A percentile compares a stretch with the other conserved stretches of the same genome.
These are phyloP conservation scores for Leccinum pseudoinsigne DNA, from an alignment of 1,284 basidiomycete species.

Conservation along the genomic window DNA sequence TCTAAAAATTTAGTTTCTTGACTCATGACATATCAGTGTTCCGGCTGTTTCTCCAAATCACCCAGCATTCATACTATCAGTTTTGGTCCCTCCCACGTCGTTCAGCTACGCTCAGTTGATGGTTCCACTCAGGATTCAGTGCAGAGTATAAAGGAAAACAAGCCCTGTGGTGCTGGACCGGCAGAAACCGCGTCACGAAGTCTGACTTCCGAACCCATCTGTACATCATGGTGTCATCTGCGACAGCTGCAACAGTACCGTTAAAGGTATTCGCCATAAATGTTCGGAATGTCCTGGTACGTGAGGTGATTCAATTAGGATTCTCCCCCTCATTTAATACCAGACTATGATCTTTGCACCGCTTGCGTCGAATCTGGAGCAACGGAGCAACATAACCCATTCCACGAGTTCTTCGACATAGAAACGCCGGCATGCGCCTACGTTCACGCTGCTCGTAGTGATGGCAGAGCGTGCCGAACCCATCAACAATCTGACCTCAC, in stretches of 20 bases:
- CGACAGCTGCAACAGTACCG: slow-evolving; percentile 53
- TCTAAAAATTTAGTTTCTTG: slow-evolving; percentile 18
- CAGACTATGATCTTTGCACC: slow-evolving; percentile 74
- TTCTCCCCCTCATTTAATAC: slow-evolving; percentile 2
- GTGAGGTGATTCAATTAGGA: slow-evolving; percentile 16
- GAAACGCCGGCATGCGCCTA: slow-evolving; percentile 60
- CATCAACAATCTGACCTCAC: slow-evolving; percentile 3
- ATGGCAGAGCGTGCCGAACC: slow-evolving; percentile 10
- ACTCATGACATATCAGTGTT: slow-evolving; percentile 24
- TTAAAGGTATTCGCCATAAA: slow-evolving; percentile 69
- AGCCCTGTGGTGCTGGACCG: not conserved
- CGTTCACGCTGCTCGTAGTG: slow-evolving; percentile 56
- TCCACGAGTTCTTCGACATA: slow-evolving; percentile 72
- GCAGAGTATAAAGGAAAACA: not conserved
- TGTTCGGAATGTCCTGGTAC: slow-evolving; percentile 71
- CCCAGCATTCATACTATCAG: slow-evolving; percentile 29
- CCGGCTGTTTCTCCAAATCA: slow-evolving; percentile 31
- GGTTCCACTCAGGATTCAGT: slow-evolving; percentile 3
- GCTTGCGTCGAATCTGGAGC: slow-evolving; percentile 47
- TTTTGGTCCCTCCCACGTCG: slow-evolving; percentile 32
- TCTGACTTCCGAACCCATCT: not conserved
- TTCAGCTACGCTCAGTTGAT: slow-evolving; percentile 17
- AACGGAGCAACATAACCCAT: slow-evolving; percentile 51
- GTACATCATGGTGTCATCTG: slow-evolving; percentile 27
- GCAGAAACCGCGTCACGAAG: not conserved